Evolutionary conservation across 2,329 filamentous ascomycete species (phyloP), one percentile per base, ranked within the genome.

Genomic region (Xylariaceae sp.): DNA sequence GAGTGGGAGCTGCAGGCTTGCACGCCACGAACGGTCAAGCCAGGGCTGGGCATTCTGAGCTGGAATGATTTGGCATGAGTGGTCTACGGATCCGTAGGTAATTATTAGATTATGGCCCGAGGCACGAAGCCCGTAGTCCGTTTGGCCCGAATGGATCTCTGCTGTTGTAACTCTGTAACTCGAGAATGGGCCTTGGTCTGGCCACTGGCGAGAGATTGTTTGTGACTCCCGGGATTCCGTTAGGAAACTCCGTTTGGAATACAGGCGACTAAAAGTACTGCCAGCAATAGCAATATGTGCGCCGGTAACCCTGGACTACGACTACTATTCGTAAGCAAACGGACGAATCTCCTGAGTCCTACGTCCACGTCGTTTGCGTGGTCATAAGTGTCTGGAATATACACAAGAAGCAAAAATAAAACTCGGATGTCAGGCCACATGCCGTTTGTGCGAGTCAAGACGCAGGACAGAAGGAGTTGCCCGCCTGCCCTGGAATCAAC

Each of bases 11-110:
- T 61, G 58, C 62, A 66, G 62, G 59, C 60, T 37, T 61, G 58
- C 60, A 66, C 62, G 59, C 60, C 59, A 66, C 58, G 44, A 64
- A 58, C 51, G 50, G 60, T 61, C 57, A 58, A 51, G 55, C 55
- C 51, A 59, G 49, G 49, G 4, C 8, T 23, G 10, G 49, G 49
- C 23, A 17, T 15, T 23, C 4, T 49, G 56, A 58, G 59, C 56
- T 63, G 48, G 53, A 50, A 59, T 57, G 49, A 51, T n/a, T 51
- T 51, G 49, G 23, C 23, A 50, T 30, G 18, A 30, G 23, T 17
- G 45, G 9, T 8, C 6, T 48, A 30, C 23, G 23, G 23, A 30
- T 30, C 23, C 23, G 37, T 42, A 42, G 37, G 37, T 42, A 42
- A 42, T 42, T 42, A 30, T 42, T 42, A 13, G 8, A 42, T 42